Evolutionary conservation across 2,329 filamentous ascomycete species (phyloP).

Genomic region (Talaromyces islandicus): DNA sequence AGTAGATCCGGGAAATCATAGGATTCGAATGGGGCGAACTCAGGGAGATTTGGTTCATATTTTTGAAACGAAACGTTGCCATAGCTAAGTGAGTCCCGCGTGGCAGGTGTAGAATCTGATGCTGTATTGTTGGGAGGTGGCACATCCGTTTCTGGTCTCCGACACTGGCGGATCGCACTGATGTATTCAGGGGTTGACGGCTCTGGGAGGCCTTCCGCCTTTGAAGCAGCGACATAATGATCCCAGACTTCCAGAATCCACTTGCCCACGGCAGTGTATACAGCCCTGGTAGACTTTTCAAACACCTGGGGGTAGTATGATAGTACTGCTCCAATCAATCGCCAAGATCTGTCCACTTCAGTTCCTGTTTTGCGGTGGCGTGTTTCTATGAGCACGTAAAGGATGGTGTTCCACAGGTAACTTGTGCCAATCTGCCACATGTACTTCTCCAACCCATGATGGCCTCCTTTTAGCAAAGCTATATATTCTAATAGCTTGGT

Average conservation of each 20-base stretch:
- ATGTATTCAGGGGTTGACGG: background rate
- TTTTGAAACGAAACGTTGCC: background rate
- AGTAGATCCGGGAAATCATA: constrained; percentile 15
- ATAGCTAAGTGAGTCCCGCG: background rate
- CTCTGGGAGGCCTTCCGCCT: constrained; percentile 5
- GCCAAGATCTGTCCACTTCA: constrained; percentile 23
- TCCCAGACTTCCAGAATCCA: constrained; percentile 25
- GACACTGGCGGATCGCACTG: background rate
- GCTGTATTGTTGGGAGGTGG: background rate
- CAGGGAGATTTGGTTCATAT: background rate
- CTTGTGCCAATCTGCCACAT: constrained; percentile 21
- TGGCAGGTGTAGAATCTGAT: background rate
- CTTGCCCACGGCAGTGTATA: constrained; percentile 21
- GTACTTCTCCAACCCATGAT: constrained; percentile 20
- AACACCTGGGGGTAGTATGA: background rate
- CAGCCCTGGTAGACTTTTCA: constrained; percentile 12
- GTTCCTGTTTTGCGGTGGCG: constrained; percentile 19
- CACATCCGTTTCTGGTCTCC: background rate
- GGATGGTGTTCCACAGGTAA: constrained; percentile 25
- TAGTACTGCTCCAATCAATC: background rate
- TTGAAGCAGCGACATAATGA: constrained; percentile 16
- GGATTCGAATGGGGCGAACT: background rate
- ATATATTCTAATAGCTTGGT: background rate
- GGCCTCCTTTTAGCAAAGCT: background rate
- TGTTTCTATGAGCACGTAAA: constrained; percentile 25